Conservation (phyloP, 164 flowering plant species). For the Berberis vulgaris region DNA sequence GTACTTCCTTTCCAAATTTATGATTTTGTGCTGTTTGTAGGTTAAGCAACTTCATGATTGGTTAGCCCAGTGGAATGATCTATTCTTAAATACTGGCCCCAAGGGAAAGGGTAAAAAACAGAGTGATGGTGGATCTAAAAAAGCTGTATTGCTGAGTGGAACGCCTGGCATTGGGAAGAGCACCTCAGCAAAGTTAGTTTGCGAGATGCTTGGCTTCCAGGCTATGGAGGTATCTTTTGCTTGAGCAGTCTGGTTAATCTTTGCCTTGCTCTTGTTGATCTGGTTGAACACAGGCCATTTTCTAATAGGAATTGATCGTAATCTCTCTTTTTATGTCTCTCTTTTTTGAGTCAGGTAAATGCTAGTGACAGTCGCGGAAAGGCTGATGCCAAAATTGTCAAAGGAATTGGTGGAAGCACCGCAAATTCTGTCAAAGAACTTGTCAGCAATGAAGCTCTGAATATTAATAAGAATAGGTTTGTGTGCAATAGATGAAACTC, state of each 20-base stretch:
- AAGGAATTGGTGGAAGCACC: slow-evolving; percentile 85
- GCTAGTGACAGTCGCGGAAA: slow-evolving; percentile 99
- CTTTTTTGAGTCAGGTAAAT: slow-evolving; percentile 57
- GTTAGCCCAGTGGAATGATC: slow-evolving; percentile 72
- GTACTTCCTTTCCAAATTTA: background rate
- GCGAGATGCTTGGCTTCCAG: slow-evolving; percentile 89
- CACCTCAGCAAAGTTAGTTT: slow-evolving; percentile 85
- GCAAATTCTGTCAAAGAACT: slow-evolving; percentile 95
- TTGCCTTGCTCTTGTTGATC: no score
- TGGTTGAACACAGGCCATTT: no score
- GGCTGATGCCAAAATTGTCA: slow-evolving; percentile 73
- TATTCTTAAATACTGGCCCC: slow-evolving; percentile 40
- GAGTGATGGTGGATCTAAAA: slow-evolving; percentile 64
- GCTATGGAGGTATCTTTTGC: slow-evolving; percentile 54
- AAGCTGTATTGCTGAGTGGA: slow-evolving; percentile 83
- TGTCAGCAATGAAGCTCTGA: slow-evolving; percentile 70
- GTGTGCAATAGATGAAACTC: slow-evolving; percentile 14
- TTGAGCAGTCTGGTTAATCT: background rate
- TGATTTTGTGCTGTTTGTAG: slow-evolving; percentile 24
- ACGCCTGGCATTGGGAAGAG: slow-evolving; percentile 97
- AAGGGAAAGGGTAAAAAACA: slow-evolving; percentile 67
- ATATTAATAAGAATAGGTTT: slow-evolving; percentile 52
- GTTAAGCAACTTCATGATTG: slow-evolving; percentile 88
- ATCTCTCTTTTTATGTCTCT: background rate
- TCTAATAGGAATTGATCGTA: background rate